Evolutionary conservation across 2,329 filamentous ascomycete species (phyloP).

Genomic region (Cercospora beticola): DNA sequence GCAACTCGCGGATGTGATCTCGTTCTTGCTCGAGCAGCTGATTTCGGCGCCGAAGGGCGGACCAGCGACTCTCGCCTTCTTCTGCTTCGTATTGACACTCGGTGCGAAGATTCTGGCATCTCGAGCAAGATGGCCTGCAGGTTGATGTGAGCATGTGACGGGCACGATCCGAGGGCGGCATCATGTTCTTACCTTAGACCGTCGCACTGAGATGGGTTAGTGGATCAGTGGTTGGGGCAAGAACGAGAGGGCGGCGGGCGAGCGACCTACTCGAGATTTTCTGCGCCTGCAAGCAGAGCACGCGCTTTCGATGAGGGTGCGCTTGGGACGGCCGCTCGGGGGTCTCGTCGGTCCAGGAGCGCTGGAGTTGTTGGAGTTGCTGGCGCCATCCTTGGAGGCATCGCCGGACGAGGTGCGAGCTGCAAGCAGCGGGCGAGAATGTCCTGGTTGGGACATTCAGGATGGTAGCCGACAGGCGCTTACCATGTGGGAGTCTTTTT

Average conservation of each 20-base stretch:
- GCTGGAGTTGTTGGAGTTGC: slow-evolving; percentile 1
- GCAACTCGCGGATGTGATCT: slow-evolving; percentile 33
- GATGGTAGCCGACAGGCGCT: slow-evolving; percentile 6
- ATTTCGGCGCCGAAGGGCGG: slow-evolving; percentile 35
- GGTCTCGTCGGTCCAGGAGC: slow-evolving; percentile 22
- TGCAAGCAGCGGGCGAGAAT: slow-evolving; percentile 26
- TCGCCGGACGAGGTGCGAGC: slow-evolving; percentile 26
- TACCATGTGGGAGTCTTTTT: slow-evolving; percentile 5
- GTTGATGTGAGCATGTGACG: slow-evolving; percentile 10
- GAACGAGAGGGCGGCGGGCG: neutral
- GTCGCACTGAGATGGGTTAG: slow-evolving; percentile 25
- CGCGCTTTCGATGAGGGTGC: slow-evolving; percentile 33
- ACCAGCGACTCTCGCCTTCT: slow-evolving; percentile 38
- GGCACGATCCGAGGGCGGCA: neutral
- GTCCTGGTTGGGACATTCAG: slow-evolving; percentile 27
- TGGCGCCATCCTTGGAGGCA: slow-evolving; percentile 21
- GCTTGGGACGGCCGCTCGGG: slow-evolving; percentile 25
- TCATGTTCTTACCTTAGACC: slow-evolving; percentile 27
- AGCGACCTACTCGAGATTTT: slow-evolving; percentile 30
- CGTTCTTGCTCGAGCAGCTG: slow-evolving; percentile 35
- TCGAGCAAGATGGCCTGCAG: slow-evolving; percentile 34
- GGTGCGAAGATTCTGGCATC: slow-evolving; percentile 34
- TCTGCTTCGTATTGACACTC: slow-evolving; percentile 37
- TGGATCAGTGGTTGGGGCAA: slow-evolving; percentile 12
- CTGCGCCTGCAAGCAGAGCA: slow-evolving; percentile 33